These are phyloP conservation scores for Luvunga scandens DNA, from an alignment of 345 rosid genomes.

Conservation along the genomic window DNA sequence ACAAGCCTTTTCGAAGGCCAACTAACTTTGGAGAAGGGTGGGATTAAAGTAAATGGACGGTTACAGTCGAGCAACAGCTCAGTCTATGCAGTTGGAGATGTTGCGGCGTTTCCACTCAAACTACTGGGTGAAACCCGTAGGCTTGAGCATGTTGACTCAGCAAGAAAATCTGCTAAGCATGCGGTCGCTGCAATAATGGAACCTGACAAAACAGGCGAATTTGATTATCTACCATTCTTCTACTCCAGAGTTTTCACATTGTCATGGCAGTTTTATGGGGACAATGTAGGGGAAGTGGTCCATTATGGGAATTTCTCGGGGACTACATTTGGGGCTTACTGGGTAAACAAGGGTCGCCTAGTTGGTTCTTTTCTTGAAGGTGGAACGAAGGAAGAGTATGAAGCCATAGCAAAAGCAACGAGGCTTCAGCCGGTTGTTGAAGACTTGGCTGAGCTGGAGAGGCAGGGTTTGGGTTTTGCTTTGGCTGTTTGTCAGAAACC, in stretches of 20 bases:
- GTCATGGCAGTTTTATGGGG: constrained; percentile 97
- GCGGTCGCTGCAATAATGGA: constrained; percentile 78
- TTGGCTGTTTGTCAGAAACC: constrained; percentile 43
- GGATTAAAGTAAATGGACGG: constrained; percentile 80
- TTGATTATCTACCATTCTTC: constrained; percentile 87
- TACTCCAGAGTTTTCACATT: constrained; percentile 83
- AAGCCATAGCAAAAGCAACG: constrained; percentile 75
- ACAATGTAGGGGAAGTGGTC: constrained; percentile 72
- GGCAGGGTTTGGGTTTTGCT: constrained; percentile 67
- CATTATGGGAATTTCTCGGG: constrained; percentile 85
- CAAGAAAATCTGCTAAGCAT: constrained; percentile 78
- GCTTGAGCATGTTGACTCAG: constrained; percentile 95
- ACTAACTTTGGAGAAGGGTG: constrained; percentile 84
- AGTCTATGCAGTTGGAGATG: constrained; percentile 89
- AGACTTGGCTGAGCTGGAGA: constrained; percentile 57
- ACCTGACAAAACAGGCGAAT: constrained; percentile 65
- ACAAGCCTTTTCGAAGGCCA: constrained; percentile 92
- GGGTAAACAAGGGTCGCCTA: constrained; percentile 78
- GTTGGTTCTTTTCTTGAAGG: constrained; percentile 96
- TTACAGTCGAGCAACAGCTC: constrained; percentile 87
- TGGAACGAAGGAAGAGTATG: constrained; percentile 87
- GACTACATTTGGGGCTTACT: constrained; percentile 73
- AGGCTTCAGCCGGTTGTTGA: constrained; percentile 52
- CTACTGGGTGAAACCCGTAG: constrained; percentile 75
- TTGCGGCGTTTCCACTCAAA: constrained; percentile 86